Conservation (phyloP, 169 alveolate species). For the Neospora caninum region DNA sequence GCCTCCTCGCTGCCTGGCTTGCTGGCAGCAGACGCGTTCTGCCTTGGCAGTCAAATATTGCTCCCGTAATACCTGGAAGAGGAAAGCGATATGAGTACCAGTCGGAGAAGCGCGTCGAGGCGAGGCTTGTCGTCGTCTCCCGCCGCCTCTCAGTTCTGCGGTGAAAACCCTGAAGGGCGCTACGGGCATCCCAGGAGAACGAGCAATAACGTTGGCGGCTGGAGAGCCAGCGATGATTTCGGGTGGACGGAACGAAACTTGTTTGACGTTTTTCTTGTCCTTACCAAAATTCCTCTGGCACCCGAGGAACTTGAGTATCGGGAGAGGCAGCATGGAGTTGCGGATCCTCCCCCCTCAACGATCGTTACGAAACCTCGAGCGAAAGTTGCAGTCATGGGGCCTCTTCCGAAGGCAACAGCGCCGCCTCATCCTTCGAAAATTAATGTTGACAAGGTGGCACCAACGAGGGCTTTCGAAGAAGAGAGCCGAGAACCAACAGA, state of each 20-base stretch:
- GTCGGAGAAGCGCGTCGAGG: not conserved
- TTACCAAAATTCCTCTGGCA: not conserved
- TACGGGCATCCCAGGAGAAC: not conserved
- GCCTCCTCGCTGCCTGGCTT: no score
- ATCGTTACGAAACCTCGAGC: constrained; percentile 17
- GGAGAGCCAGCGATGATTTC: not conserved
- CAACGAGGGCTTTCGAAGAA: not conserved
- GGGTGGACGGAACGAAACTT: constrained; percentile 9
- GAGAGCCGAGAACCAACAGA: not conserved
- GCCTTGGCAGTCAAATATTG: no score
- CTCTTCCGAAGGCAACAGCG: constrained; percentile 8
- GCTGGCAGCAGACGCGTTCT: no score
- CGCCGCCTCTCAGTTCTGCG: not conserved
- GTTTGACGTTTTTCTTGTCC: constrained; percentile 26
- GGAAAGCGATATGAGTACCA: not conserved
- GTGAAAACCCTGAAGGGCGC: not conserved
- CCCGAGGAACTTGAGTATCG: constrained; percentile 14
- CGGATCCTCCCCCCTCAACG: not conserved
- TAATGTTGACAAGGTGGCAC: not conserved
- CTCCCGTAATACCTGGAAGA: no score
- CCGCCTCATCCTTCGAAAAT: constrained; percentile 19
- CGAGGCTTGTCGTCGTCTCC: not conserved
- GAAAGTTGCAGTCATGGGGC: not conserved
- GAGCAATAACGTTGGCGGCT: not conserved
- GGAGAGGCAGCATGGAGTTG: constrained; percentile 21